Evolutionary conservation across 73 alveolate species (phyloP).

Genomic region (Symbiodinium pilosum): DNA sequence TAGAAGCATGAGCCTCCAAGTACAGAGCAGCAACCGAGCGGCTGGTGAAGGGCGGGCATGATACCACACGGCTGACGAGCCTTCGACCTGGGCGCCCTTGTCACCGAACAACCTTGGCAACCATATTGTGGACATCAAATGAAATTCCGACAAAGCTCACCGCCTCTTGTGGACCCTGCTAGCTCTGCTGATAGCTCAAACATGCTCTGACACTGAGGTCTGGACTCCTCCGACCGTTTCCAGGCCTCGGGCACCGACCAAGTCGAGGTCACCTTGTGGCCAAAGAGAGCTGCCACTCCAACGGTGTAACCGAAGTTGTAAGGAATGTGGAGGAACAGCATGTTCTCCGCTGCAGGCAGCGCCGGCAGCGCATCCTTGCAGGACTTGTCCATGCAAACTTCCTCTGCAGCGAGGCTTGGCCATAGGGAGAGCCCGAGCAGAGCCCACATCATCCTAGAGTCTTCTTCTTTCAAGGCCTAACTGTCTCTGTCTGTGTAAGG

Average conservation of each 20-base stretch:
- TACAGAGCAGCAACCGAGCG: neutral
- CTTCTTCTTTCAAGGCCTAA: neutral
- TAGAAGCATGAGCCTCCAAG: no score
- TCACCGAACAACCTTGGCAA: constrained; percentile 57
- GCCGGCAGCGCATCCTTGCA: neutral
- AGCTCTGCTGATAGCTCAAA: neutral
- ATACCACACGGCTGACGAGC: constrained; percentile 20
- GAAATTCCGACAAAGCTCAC: no score
- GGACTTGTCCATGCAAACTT: neutral
- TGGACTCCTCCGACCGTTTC: constrained; percentile 13
- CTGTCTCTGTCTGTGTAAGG: neutral
- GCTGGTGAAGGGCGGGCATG: constrained; percentile 23
- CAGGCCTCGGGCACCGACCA: constrained; percentile 62
- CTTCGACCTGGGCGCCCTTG: constrained; percentile 67
- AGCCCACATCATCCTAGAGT: neutral
- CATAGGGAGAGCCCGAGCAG: neutral
- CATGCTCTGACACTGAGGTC: no score
- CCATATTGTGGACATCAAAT: no score
- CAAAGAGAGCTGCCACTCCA: constrained; percentile 51
- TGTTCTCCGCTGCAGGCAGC: no score
- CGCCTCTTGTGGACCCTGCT: neutral
- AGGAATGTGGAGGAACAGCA: constrained; percentile 55
- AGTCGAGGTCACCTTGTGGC: constrained; percentile 25
- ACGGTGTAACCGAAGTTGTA: constrained; percentile 70
- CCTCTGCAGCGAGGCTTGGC: neutral